Evolutionary conservation across 345 rosid genomes (phyloP), one percentile per base, ranked within the genome.

Genomic region (Ceriops zippeliana): DNA sequence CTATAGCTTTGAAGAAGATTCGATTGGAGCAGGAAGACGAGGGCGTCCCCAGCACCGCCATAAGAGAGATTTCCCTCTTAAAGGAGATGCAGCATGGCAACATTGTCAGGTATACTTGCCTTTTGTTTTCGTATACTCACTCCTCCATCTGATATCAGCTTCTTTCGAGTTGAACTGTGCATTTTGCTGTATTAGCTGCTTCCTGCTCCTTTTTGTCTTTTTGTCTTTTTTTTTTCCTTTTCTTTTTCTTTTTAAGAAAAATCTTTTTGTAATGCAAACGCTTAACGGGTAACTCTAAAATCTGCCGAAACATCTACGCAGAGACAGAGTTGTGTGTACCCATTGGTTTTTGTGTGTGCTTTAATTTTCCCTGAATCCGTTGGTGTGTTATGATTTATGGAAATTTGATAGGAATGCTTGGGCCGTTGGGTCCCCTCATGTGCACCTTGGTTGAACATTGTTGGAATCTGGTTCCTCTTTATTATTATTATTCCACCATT

Each of bases 81-180:
- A 95, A 95, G 77, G 99, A 95, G 83, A 95, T 95, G 96, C 97
- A 95, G 75, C 99, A 95, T 53, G 96, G 89, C 64, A 91, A 95
- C 78, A 91, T 91, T 73, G 99, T 95, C 67, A 90, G 90, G 99
- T 90, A 10, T 10, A 9, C 15, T 10, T 38, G 13, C 21, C 26
- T 46, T 15, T 5, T 56, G 47, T 24, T 34, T 56, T n/a, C 19
- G 49, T 5, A 28, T 21, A 30, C 17, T 27, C 8, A 53, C n/a
- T 31, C 21, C n/a, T 26, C 28, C 5, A 10, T 9, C 49, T 42
- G 15, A 34, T 6, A 2, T 42, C 49, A 11, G 13, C 49, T 42
- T 13, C 49, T 42, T 42, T 42, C 49, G 0, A 10, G 47, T 38
- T 11, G 13, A 16, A 38, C 47, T 1, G 3, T 38, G 47, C 47